Evolutionary conservation across 768 basidiomycete species (phyloP).

Genomic region (Wakefieldia striispora): DNA sequence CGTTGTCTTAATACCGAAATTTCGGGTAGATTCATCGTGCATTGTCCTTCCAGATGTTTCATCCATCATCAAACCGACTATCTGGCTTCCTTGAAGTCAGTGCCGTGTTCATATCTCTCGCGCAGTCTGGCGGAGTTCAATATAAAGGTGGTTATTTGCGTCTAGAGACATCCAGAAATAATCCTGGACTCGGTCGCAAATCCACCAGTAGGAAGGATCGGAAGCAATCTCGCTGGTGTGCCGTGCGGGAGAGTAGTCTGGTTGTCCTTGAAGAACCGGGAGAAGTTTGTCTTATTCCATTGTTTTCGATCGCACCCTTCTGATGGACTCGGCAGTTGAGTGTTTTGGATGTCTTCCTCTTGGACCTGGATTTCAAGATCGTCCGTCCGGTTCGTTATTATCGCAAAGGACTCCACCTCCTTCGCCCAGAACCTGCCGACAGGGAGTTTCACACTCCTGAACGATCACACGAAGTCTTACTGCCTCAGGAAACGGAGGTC

Average conservation of each 20-base stretch:
- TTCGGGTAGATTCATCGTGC: neutral
- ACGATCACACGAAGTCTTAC: conserved; percentile 17
- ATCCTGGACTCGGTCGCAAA: conserved; percentile 62
- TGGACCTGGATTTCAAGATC: conserved; percentile 87
- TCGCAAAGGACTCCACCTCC: conserved; percentile 75
- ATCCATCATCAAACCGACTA: conserved; percentile 86
- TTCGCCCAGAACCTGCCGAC: conserved; percentile 40
- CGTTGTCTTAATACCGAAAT: conserved; percentile 23
- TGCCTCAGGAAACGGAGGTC: conserved; percentile 25
- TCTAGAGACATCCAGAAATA: conserved; percentile 52
- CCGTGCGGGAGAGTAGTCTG: conserved; percentile 88
- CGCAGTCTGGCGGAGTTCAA: conserved; percentile 79
- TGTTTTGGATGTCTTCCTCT: conserved; percentile 92
- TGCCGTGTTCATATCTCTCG: conserved; percentile 77
- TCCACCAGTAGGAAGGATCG: conserved; percentile 56
- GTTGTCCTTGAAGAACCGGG: conserved; percentile 85
- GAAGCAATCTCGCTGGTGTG: conserved; percentile 82
- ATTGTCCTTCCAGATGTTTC: conserved; percentile 74
- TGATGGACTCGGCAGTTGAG: conserved; percentile 46
- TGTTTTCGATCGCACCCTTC: neutral
- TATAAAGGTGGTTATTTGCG: conserved; percentile 87
- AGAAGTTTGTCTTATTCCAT: conserved; percentile 49
- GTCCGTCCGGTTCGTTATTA: conserved; percentile 89
- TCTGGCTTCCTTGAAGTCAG: conserved; percentile 91
- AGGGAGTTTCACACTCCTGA: conserved; percentile 22